Percentiles rank a stretch among this genome's conserved stretches.
Evolutionary conservation across 2,329 filamentous ascomycete species (phyloP).

Genomic region (Diaporthe capsici): DNA sequence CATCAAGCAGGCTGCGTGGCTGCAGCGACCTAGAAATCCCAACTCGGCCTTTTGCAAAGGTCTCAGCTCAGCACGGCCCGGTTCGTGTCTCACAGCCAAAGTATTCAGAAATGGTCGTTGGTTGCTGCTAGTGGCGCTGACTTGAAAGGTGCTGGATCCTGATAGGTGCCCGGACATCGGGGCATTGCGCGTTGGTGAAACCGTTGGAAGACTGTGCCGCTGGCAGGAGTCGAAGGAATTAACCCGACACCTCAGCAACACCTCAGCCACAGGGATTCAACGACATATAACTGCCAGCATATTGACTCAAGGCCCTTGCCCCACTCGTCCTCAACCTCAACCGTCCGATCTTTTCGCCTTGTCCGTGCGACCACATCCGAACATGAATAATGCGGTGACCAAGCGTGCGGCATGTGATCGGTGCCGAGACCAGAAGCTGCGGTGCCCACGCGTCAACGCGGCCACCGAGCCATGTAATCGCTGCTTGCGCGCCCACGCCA

Average conservation of each 20-base stretch:
- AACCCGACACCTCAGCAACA: too few relatives aligned
- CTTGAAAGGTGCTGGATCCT: not conserved
- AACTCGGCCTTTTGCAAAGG: too few relatives aligned
- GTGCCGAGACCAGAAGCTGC: conserved; percentile 7
- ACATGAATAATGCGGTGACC: not conserved
- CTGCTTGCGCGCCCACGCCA: not conserved
- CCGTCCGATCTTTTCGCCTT: not conserved
- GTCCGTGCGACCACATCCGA: not conserved
- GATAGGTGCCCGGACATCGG: not conserved
- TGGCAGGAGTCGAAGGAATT: not conserved
- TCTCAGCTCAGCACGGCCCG: too few relatives aligned
- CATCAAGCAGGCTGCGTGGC: too few relatives aligned
- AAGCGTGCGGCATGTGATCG: conserved; percentile 2
- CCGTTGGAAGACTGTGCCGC: not conserved
- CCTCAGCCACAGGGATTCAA: not conserved
- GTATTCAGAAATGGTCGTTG: too few relatives aligned
- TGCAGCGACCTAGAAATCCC: too few relatives aligned
- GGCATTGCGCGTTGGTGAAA: not conserved
- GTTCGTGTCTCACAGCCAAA: too few relatives aligned
- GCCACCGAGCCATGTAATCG: not conserved
- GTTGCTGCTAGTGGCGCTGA: too few relatives aligned
- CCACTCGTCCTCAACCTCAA: not conserved
- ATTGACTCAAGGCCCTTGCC: not conserved
- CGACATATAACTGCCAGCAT: not conserved
- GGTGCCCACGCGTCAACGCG: not conserved